Evolutionary conservation across 73 alveolate genomes (phyloP), one percentile per base, ranked within the genome.

Genomic region (Tetrahymena malaccensis): DNA sequence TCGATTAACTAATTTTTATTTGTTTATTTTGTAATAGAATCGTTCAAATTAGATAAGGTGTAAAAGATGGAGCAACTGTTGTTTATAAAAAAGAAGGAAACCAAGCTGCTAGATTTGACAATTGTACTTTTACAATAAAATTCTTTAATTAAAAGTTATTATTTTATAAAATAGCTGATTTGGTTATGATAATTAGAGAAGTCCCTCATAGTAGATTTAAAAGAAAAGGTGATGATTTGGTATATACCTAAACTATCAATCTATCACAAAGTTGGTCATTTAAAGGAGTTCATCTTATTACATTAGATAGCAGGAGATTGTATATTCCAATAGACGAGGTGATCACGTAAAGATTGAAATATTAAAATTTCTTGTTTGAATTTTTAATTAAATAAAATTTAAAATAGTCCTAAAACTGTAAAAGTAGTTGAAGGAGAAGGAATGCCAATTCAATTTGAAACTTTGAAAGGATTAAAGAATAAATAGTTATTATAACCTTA

Each of bases 391-490:
- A 56, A 4, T 25, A 56, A 56, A 56, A 0, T 70, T 27, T n/a
- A 70, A 70, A 70, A 70, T 43, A 96, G 96, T 35, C 99, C 99
- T 8, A 94, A 97, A 58, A 98, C 99, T 25, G 96, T 96, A 34
- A 98, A 97, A 93, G 85, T 95, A 40, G 97, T 98, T 70, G 97
- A 95, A 93, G 98, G 98, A 17, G 99, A 98, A 95, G 99, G 99
- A 37, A 98, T 98, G 99, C 99, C 99, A 4, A 85, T 98, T n/a
- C 89, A 70, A 70, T 70, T 70, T 70, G 89, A 70, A 9, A n/a
- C 38, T 25, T 70, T 70, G 89, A 70, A 70, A 31, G 89, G 89
- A 70, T n/a, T 70, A n/a, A 70, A 70, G 37, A 70, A 70, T 70
- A 70, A 70, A 70, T 70, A 70, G 31, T 25, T 70, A 22, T 31